phyloP scores from a whole-genome alignment of 768 basidiomycete genomes.

The Clathrus columnatus region DNA sequence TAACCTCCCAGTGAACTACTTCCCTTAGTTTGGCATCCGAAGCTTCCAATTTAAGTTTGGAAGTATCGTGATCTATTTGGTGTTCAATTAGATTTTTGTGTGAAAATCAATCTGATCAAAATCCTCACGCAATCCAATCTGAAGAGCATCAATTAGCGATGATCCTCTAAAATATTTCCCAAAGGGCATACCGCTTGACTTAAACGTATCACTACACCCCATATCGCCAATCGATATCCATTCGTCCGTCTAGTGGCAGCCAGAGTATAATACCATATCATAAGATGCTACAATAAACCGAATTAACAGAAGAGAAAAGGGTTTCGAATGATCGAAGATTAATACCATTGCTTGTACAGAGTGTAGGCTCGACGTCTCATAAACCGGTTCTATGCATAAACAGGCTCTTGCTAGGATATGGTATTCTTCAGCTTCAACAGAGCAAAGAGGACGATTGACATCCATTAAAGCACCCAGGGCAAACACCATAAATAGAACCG shows the following conservation, averaged over 20 bases:
- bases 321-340: not conserved
- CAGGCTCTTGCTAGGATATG: slow-evolving; percentile 54
- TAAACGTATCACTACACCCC: slow-evolving; percentile 7
- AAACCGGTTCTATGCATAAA: slow-evolving; percentile 9
- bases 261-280: slow-evolving; percentile 10
- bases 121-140: slow-evolving; percentile 10
- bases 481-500: slow-evolving; percentile 55
- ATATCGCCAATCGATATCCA: slow-evolving; percentile 8
- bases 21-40: slow-evolving; percentile 5
- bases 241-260: slow-evolving; percentile 3
- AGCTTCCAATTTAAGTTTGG: slow-evolving; percentile 1
- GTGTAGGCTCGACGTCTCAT: slow-evolving; percentile 8
- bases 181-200: slow-evolving; percentile 6
- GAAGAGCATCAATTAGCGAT: not conserved
- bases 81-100: not conserved
- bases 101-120: not conserved
- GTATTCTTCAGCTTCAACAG: slow-evolving; percentile 61
- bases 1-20: slow-evolving; percentile 10
- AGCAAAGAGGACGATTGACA: slow-evolving; percentile 43
- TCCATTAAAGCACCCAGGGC: slow-evolving; percentile 58
- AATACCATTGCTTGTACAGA: slow-evolving; percentile 10
- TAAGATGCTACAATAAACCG: slow-evolving; percentile 1
- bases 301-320: not conserved
- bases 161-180: not conserved
- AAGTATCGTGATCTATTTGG: slow-evolving; percentile 7